Evolutionary conservation across 2,329 filamentous ascomycete genomes (phyloP).

Genomic region (Aspergillus neotritici): DNA sequence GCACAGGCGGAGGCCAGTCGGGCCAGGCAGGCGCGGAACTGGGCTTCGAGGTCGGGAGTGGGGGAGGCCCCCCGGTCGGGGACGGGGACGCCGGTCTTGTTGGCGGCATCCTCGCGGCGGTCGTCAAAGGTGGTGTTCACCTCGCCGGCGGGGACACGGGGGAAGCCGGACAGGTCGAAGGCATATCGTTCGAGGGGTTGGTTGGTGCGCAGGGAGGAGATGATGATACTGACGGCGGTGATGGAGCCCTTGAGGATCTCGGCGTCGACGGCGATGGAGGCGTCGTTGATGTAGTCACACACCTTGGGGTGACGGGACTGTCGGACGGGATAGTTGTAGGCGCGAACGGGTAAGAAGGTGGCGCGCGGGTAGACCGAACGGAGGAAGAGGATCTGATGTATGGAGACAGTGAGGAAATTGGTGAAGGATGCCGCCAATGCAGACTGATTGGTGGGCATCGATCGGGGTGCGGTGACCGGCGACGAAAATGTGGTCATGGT

Average conservation of each 20-base stretch:
- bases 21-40: slow-evolving; percentile 45
- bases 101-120: slow-evolving; percentile 31
- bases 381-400: slow-evolving; percentile 82
- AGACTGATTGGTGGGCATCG: slow-evolving; percentile 47
- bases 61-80: slow-evolving; percentile 26
- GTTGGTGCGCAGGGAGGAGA: slow-evolving; percentile 48
- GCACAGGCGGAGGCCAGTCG: slow-evolving; percentile 41
- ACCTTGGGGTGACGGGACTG: slow-evolving; percentile 82
- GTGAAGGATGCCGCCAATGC: slow-evolving; percentile 64
- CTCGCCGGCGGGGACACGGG: slow-evolving; percentile 44
- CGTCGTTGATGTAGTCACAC: slow-evolving; percentile 79
- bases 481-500: slow-evolving; percentile 38
- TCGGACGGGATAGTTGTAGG: slow-evolving; percentile 77
- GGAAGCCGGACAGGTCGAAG: slow-evolving; percentile 55
- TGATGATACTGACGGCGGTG: slow-evolving; percentile 51
- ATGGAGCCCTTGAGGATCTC: slow-evolving; percentile 62
- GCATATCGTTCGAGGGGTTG: slow-evolving; percentile 55
- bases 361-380: slow-evolving; percentile 69
- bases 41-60: slow-evolving; percentile 42
- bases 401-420: slow-evolving; percentile 72
- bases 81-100: slow-evolving; percentile 21
- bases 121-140: slow-evolving; percentile 49
- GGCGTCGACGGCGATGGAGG: slow-evolving; percentile 63
- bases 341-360: slow-evolving; percentile 72
- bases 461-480: slow-evolving; percentile 36